Base-by-base conservation (phyloP, 768 basidiomycete species). In the Rhizopogon roseolus region DNA sequence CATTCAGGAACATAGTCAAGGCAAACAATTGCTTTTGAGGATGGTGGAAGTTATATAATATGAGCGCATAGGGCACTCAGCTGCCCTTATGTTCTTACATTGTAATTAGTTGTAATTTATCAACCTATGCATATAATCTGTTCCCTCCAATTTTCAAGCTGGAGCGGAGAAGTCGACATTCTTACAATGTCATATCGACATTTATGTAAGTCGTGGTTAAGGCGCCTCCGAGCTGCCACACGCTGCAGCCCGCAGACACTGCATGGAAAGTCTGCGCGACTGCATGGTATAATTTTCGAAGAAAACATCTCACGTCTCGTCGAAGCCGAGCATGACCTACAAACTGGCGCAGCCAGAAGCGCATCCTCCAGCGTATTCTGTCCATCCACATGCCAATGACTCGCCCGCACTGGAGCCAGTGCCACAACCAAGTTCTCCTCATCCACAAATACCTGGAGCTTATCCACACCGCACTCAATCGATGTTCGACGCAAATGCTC, bases 291-390 rank as follows among this genome's bases (percentile, higher is more conserved):
- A 36, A 36, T 4, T 36, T 11, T 36, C 13, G 34, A 11, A 48
- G 46, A 19, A 48, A 34, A 6, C 19, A 32, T 28, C 11, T 29
- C 28, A 17, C 43, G 10, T 46, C 45, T 29, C 17, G 19, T 22
- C 32, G 17, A 17, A 32, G 28, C 43, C 13, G 17, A 34, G 17
- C 19, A 52, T 50, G 46, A 22, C 25, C 11, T 10, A 41, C 39
- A 32, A 8, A 34, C 41, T 25, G 5, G 32, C 32, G 16, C 19
- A 48, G 32, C 61, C 65, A 3, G 69, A 69, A 36, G 56, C 63
- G 3, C 69, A 60, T 17, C 67, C 67, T 52, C 68, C 66, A 14
- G 66, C 62, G 41, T 62, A 68, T 22, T 64, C 64, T 32, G 46
- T 62, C 25, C 56, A 60, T 32, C 57, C 56, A 37, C 50, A 51